Base-by-base conservation (phyloP, 345 rosid species). In the Eucalyptus albens region DNA sequence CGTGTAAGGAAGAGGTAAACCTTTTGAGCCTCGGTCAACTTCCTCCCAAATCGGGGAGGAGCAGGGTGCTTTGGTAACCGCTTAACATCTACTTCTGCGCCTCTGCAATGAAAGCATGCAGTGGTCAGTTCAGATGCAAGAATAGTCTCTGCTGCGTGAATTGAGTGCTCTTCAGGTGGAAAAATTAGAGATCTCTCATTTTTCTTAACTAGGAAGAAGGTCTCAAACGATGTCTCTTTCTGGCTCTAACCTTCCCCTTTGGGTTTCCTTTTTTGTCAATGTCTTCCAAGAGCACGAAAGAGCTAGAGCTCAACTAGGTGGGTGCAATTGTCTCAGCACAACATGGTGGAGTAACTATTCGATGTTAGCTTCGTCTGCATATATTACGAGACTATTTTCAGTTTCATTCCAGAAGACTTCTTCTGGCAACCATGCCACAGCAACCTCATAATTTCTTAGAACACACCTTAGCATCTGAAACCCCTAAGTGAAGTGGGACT, bases 41-140 rank as follows among this genome's bases (percentile, higher is more conserved):
- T 97, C 91, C 97, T 95, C 87, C 99, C 99, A 59, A 97, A 96
- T 72, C 98, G 97, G 3, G 99, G 99, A 89, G 99, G 99, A 89
- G 98, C 97, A 6, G 99, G 99, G 88, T 98, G 96, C 93, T 97
- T 97, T 9, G 97, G 88, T 42, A 97, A 94, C 87, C 96, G 91
- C 93, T 95, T 97, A 72, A 97, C 98, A 92, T 97, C 99, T 26
- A 96, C 99, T 1, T 93, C 95, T 88, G 94, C 97, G 49, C 99
- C 99, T 92, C 99, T 96, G 92, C 92, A 92, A 21, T 72, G 15
- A 77, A 77, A 40, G 24, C 87, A 19, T 50, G 27, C 29, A 21
- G 29, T 2, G 27, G 62, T 77, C 15, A 37, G 47, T 40, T 77
- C 47, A 40, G 47, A 77, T 24, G 83, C 47, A 77, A 77, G 47